Evolutionary conservation across 2,329 filamentous ascomycete species (phyloP), one percentile per base, ranked within the genome.

Genomic region (Penicillium sp.): DNA sequence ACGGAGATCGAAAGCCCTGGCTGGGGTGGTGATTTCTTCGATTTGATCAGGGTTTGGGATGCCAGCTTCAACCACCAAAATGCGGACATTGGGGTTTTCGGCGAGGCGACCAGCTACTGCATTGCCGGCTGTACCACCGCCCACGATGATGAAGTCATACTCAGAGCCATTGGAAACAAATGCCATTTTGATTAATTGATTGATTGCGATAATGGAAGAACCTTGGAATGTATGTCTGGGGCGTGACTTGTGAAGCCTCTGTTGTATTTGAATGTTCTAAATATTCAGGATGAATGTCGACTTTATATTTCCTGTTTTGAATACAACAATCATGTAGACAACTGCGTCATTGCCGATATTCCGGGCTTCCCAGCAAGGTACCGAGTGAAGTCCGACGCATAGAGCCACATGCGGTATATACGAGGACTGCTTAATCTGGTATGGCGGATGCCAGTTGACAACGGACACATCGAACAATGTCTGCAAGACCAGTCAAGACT

Each of bases 11-110:
- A 87, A 81, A 25, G 83, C 84, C 8, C 73, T 69, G 2, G 81
- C 78, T 1, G 84, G 84, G 1, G 83, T 86, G 4, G 75, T 81
- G 67, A 86, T 85, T 11, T 79, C 75, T 6, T 79, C 74, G 25
- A 82, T 65, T n/a, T 82, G 71, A 20, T 75, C 67, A 0, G 82
- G 75, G 61, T 83, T 81, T 41, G 45, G 29, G 55, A 75, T 43
- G 20, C 56, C 56, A 7, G 56, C 56, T 45, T 57, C 58, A 52
- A 61, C 43, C 6, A 59, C 51, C 7, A 59, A 31, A 6, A 61
- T 46, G 7, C 43, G 50, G 25, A 54, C 51, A n/a, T 54, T 37
- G 25, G 59, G 42, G 11, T 57, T 59, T 31, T 61, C 56, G 11
- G 56, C 54, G 18, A 61, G 33, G n/a, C 56, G 52, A 8, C 54